phyloP scores from a whole-genome alignment of 2,329 filamentous ascomycete genomes.

The Fusarium caatingaense region DNA sequence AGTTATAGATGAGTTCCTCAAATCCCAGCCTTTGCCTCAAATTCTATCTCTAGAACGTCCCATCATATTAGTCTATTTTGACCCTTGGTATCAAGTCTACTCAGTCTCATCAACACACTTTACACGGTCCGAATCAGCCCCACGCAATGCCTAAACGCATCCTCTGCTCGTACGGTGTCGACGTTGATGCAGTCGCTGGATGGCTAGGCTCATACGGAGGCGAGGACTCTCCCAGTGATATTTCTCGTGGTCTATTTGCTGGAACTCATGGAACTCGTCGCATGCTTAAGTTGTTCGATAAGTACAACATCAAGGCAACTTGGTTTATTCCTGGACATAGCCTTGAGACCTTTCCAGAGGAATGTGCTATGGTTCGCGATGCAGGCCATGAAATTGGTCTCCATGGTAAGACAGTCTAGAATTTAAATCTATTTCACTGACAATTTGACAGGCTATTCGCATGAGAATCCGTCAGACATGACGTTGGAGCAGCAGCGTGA shows the following conservation, averaged over 20 bases:
- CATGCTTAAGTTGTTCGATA: conserved; percentile 76
- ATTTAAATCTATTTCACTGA: rapidly evolving
- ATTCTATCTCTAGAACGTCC: background rate
- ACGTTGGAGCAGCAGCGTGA: conserved; percentile 80
- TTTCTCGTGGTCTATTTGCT: conserved; percentile 64
- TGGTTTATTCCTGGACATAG: conserved; percentile 64
- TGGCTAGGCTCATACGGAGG: conserved; percentile 84
- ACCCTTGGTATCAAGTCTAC: too few relatives aligned
- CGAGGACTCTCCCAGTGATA: conserved; percentile 71
- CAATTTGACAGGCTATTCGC: conserved; percentile 64
- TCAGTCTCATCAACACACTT: too few relatives aligned
- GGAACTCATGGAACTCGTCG: conserved; percentile 76
- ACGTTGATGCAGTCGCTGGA: conserved; percentile 79
- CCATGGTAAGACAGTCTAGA: conserved; percentile 57
- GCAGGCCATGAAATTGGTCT: conserved; percentile 64
- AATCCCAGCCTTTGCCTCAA: background rate
- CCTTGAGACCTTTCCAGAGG: conserved; percentile 62
- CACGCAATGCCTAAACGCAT: conserved; percentile 16
- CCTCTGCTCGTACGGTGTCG: conserved; percentile 67
- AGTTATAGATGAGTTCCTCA: background rate
- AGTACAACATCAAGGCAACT: conserved; percentile 76
- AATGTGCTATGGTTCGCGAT: conserved; percentile 58
- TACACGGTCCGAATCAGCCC: too few relatives aligned
- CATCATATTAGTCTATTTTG: too few relatives aligned
- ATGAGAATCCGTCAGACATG: conserved; percentile 80